Evolutionary conservation across 1,284 basidiomycete genomes (phyloP), one percentile per base, ranked within the genome.

Genomic region (Megacollybia platyphylla): DNA sequence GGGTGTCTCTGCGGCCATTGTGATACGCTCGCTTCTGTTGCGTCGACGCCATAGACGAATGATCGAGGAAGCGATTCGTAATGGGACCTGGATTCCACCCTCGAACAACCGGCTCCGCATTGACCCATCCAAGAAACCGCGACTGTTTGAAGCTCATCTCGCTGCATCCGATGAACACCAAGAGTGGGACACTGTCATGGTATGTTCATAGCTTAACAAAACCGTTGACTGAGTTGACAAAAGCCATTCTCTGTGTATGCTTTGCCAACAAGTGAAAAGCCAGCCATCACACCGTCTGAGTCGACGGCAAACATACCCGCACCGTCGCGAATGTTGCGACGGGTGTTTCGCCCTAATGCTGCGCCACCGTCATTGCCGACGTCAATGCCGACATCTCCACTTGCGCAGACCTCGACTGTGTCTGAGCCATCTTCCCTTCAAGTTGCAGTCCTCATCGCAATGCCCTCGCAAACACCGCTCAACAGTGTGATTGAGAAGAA

Each of bases 21-120:
- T 81, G 49, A 48, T 70, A 42, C 74, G 78, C 27, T 78, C 76
- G 8, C 64, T 77, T 46, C 49, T 76, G 36, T 60, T 81, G 13
- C 68, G 79, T 3, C 57, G 75, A 10, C 67, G 78, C 2, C 73
- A 76, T 46, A 68, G 71, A 10, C 65, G 63, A 7, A 52, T 73
- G 45, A 58, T 81, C 35, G 75, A 71, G 39, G 73, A 78, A 45
- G 76, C 78, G 9, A 77, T 81, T 48, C 64, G 67, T 20, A 72
- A 75, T 47, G 78, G 77, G 11, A 73, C 76, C 4, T 76, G 69
- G 67, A 47, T 71, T 11, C 68, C 71, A 1, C 64, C 58, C 2
- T 49, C 52, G 24, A 56, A 51, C 7, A 50, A 52, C 37, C 49
- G 46, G 18, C 51, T 36, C 3, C 50, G 59, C 42, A 58, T 68